Evolutionary conservation across 345 rosid genomes (phyloP), one percentile per base, ranked within the genome.

Genomic region (Hibiscus mutabilis): DNA sequence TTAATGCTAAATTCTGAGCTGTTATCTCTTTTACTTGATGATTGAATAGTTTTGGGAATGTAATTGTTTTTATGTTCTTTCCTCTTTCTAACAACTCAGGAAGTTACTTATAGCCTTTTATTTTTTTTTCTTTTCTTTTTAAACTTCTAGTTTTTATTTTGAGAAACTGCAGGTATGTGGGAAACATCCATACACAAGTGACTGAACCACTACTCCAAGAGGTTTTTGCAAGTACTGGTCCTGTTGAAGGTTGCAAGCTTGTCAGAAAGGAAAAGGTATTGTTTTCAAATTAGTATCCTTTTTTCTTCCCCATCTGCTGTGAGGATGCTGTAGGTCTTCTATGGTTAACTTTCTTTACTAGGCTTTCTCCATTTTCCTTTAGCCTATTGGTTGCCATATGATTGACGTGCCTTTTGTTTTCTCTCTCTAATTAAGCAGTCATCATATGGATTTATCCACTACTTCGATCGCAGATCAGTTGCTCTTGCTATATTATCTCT

Each of bases 381-480:
- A 14, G 35, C 56, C 40, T 44, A 63, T 5, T 47, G 66, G 31
- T 52, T 62, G 35, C 66, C 25, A 44, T 77, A 61, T 47, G 61
- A 64, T 60, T 77, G 56, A 68, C 64, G 7, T 37, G 49, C 70
- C 70, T 78, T 15, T 70, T 58, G 42, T 53, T 56, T 73, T 37
- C 35, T 58, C 22, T 22, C 56, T 70, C 37, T 78, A 75, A 51
- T 25, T 70, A 7, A 14, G 78, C 86, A 91, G 97, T 94, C 93
- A 19, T 94, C 98, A n/a, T 91, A 88, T 70, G 98, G 98, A 73
- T 94, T 94, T 76, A 76, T 94, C 81, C 97, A 91, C 87, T 94
- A 94, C 83, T 94, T 87, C 66, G 96, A 91, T 80, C 90, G 94
- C 59, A 80, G 97, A 82, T 88, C 93, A 1, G 96, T 96, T 71